Evolutionary conservation across 2,329 filamentous ascomycete species (phyloP).

Genomic region (Nothopassalora personata): DNA sequence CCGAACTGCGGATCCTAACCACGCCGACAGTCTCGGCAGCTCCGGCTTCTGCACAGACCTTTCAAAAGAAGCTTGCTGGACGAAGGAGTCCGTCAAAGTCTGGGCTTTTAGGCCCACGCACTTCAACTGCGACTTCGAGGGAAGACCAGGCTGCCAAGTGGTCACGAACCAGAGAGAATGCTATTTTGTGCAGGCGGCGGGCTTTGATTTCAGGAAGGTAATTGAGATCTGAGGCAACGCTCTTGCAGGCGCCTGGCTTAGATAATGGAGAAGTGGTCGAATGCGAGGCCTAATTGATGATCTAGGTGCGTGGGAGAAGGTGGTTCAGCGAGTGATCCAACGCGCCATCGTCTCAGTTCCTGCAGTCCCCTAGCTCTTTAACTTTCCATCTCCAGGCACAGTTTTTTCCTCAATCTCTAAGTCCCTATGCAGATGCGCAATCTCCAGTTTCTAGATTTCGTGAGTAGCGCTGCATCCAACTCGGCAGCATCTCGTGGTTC

Average conservation of each 20-base stretch:
- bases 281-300: neutral
- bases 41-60: conserved; percentile 12
- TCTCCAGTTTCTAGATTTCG: neutral
- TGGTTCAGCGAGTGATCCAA: too few relatives aligned
- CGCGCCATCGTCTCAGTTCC: too few relatives aligned
- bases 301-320: too few relatives aligned
- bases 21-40: conserved; percentile 20
- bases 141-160: conserved; percentile 2
- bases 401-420: neutral
- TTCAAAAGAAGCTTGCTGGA: conserved; percentile 5
- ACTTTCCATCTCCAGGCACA: too few relatives aligned
- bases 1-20: conserved; percentile 33
- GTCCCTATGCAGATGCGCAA: neutral
- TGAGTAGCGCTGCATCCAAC: neutral
- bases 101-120: conserved; percentile 18
- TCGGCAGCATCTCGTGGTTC: neutral
- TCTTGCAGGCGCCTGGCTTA: neutral
- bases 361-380: too few relatives aligned
- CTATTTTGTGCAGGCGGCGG: conserved; percentile 9
- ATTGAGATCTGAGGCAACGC: neutral
- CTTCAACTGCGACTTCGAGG: conserved; percentile 14
- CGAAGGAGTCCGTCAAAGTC: conserved; percentile 2
- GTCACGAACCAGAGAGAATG: conserved; percentile 14
- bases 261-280: too few relatives aligned
- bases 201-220: conserved; percentile 5